These are phyloP conservation scores for Botrytis fabae DNA, from an alignment of 2,329 filamentous ascomycete species.

Conservation along the genomic window DNA sequence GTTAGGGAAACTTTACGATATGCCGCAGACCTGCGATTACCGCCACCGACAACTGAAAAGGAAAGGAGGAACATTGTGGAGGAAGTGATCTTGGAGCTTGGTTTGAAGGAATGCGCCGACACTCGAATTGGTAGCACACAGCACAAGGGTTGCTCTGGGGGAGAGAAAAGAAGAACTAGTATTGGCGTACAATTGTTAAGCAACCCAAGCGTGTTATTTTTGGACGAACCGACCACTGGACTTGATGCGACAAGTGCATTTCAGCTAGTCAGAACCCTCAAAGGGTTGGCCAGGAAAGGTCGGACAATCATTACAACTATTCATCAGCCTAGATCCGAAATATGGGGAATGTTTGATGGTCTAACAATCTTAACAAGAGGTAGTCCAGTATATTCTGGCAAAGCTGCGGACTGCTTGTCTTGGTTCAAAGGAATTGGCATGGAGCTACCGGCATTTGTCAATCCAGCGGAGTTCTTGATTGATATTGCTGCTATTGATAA, in stretches of 20 bases:
- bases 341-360: slow-evolving; percentile 75
- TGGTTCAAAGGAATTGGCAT: slow-evolving; percentile 65
- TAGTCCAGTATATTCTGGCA: slow-evolving; percentile 67
- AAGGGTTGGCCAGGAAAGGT: slow-evolving; percentile 65
- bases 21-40: slow-evolving; percentile 69
- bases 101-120: slow-evolving; percentile 74
- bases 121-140: slow-evolving; percentile 70
- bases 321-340: slow-evolving; percentile 76
- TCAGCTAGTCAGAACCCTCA: slow-evolving; percentile 70
- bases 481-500: slow-evolving; percentile 75
- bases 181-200: slow-evolving; percentile 78
- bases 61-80: slow-evolving; percentile 67
- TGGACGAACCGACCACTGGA: slow-evolving; percentile 78
- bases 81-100: slow-evolving; percentile 73
- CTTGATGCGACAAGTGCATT: slow-evolving; percentile 76
- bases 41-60: slow-evolving; percentile 57
- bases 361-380: slow-evolving; percentile 68
- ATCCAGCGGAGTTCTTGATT: slow-evolving; percentile 75
- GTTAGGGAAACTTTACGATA: slow-evolving; percentile 75
- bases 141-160: slow-evolving; percentile 75
- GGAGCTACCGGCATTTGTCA: slow-evolving; percentile 68
- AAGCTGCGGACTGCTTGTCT: slow-evolving; percentile 55
- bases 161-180: slow-evolving; percentile 74
- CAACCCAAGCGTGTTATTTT: slow-evolving; percentile 74
- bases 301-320: slow-evolving; percentile 73